Evolutionary conservation across 352 stramenopile genomes (phyloP), one percentile per base, ranked within the genome.

Genomic region (Globisporangium polare): DNA sequence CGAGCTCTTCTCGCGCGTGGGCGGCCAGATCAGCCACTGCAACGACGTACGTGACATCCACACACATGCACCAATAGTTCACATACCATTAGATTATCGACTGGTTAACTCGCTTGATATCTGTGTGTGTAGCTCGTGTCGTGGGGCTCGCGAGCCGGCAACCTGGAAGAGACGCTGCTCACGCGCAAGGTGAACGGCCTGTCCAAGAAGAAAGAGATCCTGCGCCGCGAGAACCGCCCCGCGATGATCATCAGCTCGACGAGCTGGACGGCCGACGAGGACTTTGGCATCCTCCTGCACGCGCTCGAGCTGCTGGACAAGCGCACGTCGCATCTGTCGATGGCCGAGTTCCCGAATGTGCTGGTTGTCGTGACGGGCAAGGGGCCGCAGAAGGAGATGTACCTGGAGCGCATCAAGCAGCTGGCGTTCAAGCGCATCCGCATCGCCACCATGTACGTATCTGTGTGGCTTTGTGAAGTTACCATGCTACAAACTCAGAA

Each of bases 261-360:
- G 4, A 98, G 89, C 54, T 99, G 97, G 97, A 99, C 98, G 7
- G 84, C 95, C 3, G 98, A 99, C 66, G 98, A 99, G 77, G 97
- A 99, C 70, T 99, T 99, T 89, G 86, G 85, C 18, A 92, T 99
- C 56, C 71, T 99, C 6, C 73, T 99, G 8, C 69, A 91, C 49
- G 97, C 98, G 6, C 76, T 99, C 5, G 65, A 89, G 29, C 67
- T 75, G 61, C 63, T 96, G 9, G 87, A 97, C 58, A 66, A 68
- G 1, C 73, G 71, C 33, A 92, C 83, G 1, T 71, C 69, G 3
- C 50, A 62, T 8, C 60, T 89, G 2, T 42, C 73, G 5, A 17
- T 65, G 2, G 56, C 58, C 5, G 77, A 80, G 49, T 91, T 93
- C 54, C 86, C 86, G 15, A 92, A 92, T 39, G 49, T 98, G 41